Base-by-base conservation (phyloP, 2,329 filamentous ascomycete genomes). In the Hyphodiscus sp. region DNA sequence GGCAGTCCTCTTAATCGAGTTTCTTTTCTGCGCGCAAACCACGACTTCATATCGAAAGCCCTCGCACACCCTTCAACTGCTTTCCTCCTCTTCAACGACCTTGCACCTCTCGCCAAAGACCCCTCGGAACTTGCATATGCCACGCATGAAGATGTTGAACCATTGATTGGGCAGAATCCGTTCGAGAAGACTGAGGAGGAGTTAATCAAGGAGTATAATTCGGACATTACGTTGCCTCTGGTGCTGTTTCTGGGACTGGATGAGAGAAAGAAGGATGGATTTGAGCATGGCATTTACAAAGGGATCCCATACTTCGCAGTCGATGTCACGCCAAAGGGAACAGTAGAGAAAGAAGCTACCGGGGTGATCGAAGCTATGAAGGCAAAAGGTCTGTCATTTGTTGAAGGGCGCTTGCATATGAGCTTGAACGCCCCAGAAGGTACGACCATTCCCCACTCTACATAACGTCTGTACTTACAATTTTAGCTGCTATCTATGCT, bases 241-340 rank as follows among this genome's bases (percentile, higher is more conserved):
- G 75, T 96, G 49, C 76, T 97, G 50, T 96, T 97, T 67, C 74
- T 97, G 26, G 92, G 92, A 0, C 71, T 96, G 47, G 83, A 95
- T 61, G 90, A 95, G 68, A 71, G 69, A 47, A 70, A 69, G 23
- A 74, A 69, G 45, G 65, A 69, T 18, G 78, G 74, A 0, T 79
- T 87, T 49, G 66, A 76, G 55, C 62, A 67, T 62, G 83, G 82
- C 55, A 82, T 82, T 47, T 95, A 95, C 68, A 80, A 76, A 33
- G 94, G 92, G 2, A 78, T 79, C 47, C 91, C 94, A 1, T 95
- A 85, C 72, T 99, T 97, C 67, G 92, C 91, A 1, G 70, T 99
- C 13, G 94, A 97, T 68, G 80, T 96, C 19, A 95, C 91, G 2
- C 86, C 90, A 0, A 82, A 79, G 58, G 85, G 80, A 1, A 75